Base-by-base conservation (phyloP, 176 grass and related monocot species). In the Rhynchospora pubera region DNA sequence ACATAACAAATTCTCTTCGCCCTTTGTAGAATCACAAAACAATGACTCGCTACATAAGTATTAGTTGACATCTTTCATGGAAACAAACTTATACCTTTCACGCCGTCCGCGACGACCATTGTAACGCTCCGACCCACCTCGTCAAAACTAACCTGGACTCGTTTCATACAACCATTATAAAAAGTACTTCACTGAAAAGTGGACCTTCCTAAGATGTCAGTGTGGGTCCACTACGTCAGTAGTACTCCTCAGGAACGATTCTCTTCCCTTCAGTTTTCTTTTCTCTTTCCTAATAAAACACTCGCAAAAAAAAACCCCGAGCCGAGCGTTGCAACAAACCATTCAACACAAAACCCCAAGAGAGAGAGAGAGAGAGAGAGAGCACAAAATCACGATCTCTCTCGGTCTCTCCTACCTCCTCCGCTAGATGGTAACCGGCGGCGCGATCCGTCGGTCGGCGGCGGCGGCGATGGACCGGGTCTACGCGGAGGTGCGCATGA, bases 391-490 rank as follows among this genome's bases (percentile, higher is more conserved):
- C 19, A 21, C 68, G 50, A 77, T 19, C 70, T 21, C 24, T 74
- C 18, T 74, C 70, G 46, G 22, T 2, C 4, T 39, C 34, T 39
- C 34, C 34, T 5, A 74, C 9, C 58, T 62, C 53, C 26, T 28
- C 26, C 78, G 32, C 13, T 28, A 61, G 55, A 89, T 89, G 87
- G 68, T 84, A 21, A 78, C 45, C 78, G 87, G 83, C 82, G 87
- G 85, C 51, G 91, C 89, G 77, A 74, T 97, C 62, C 88, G 86
- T 78, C 85, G 94, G 74, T 86, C 84, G 48, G 89, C 83, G 73
- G 57, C 79, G 32, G 60, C 89, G 39, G 82, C 79, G 19, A 69
- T 85, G 10, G 89, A 97, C 73, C 30, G 80, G 52, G 91, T 91
- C 51, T 85, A 87, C 83, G 75, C 84, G 43, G 84, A 75, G 16